phyloP scores from a whole-genome alignment of 2,329 filamentous ascomycete genomes.

The Septoria linicola region DNA sequence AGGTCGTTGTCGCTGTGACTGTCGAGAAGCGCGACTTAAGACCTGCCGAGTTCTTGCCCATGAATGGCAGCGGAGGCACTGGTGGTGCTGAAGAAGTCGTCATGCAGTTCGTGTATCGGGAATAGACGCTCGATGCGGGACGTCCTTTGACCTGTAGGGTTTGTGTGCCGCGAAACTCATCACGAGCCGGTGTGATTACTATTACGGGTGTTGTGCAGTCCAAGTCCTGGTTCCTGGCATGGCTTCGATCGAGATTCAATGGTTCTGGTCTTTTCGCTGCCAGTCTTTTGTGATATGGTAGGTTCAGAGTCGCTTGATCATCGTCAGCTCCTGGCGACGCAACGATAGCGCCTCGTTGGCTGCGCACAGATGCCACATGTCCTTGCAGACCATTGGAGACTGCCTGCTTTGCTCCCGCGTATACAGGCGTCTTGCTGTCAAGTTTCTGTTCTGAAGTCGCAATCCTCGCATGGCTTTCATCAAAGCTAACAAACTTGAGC shows the following conservation, averaged over 20 bases:
- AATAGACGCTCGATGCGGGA: slow-evolving; percentile 61
- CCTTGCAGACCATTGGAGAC: slow-evolving; percentile 7
- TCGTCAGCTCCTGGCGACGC: neutral
- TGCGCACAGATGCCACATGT: slow-evolving; percentile 8
- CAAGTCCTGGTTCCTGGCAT: neutral
- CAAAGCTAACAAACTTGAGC: slow-evolving; percentile 29
- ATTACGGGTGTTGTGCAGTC: slow-evolving; percentile 48
- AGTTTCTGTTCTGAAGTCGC: slow-evolving; percentile 32
- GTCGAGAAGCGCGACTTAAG: slow-evolving; percentile 18
- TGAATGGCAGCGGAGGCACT: slow-evolving; percentile 57
- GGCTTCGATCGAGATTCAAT: slow-evolving; percentile 36
- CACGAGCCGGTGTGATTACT: slow-evolving; percentile 53
- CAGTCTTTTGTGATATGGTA: neutral
- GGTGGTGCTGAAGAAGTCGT: slow-evolving; percentile 52
- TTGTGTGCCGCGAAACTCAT: slow-evolving; percentile 57
- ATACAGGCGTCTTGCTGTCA: slow-evolving; percentile 22
- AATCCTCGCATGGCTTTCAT: slow-evolving; percentile 24
- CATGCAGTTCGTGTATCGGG: slow-evolving; percentile 49
- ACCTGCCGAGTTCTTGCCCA: neutral
- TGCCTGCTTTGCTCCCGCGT: slow-evolving; percentile 15
- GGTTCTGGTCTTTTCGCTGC: slow-evolving; percentile 22
- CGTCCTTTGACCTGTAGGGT: slow-evolving; percentile 38
- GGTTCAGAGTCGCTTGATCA: no score
- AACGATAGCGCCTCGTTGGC: slow-evolving; percentile 5
- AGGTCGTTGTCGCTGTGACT: slow-evolving; percentile 41